Evolutionary conservation across 2,329 filamentous ascomycete genomes (phyloP).

Genomic region (Teratosphaeria zuluensis): DNA sequence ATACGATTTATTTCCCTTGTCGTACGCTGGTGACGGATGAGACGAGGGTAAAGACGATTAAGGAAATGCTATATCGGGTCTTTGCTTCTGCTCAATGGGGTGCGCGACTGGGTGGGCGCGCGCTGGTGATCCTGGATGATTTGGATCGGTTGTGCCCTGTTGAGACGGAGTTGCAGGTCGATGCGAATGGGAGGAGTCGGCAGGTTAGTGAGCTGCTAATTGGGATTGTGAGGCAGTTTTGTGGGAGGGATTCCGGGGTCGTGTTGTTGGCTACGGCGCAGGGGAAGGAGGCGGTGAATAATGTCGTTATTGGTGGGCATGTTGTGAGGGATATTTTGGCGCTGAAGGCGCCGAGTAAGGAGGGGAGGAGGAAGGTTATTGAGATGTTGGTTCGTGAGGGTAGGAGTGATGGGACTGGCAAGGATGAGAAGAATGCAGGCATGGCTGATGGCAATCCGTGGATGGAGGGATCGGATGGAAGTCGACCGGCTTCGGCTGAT

Average conservation of each 20-base stretch:
- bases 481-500: slow-evolving; percentile 32
- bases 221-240: slow-evolving; percentile 74
- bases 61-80: slow-evolving; percentile 71
- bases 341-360: slow-evolving; percentile 86
- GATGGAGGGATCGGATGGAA: slow-evolving; percentile 60
- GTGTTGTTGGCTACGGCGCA: slow-evolving; percentile 85
- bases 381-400: slow-evolving; percentile 54
- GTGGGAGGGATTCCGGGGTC: slow-evolving; percentile 66
- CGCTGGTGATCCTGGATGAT: slow-evolving; percentile 83
- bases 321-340: slow-evolving; percentile 85
- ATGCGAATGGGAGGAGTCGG: slow-evolving; percentile 83
- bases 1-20: slow-evolving; percentile 79
- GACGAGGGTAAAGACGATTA: slow-evolving; percentile 78
- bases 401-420: neutral
- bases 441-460: slow-evolving; percentile 35
- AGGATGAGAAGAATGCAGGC: slow-evolving; percentile 6
- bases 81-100: slow-evolving; percentile 92
- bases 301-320: slow-evolving; percentile 80
- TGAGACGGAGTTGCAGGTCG: slow-evolving; percentile 89
- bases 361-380: slow-evolving; percentile 72
- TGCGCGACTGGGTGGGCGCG: slow-evolving; percentile 70
- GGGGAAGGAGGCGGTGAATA: slow-evolving; percentile 85
- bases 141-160: slow-evolving; percentile 85
- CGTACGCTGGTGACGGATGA: slow-evolving; percentile 84
- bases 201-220: slow-evolving; percentile 86